These are phyloP conservation scores for Chlorella vulgaris DNA, from an alignment of 139 green algal genomes.

Conservation along the genomic window DNA sequence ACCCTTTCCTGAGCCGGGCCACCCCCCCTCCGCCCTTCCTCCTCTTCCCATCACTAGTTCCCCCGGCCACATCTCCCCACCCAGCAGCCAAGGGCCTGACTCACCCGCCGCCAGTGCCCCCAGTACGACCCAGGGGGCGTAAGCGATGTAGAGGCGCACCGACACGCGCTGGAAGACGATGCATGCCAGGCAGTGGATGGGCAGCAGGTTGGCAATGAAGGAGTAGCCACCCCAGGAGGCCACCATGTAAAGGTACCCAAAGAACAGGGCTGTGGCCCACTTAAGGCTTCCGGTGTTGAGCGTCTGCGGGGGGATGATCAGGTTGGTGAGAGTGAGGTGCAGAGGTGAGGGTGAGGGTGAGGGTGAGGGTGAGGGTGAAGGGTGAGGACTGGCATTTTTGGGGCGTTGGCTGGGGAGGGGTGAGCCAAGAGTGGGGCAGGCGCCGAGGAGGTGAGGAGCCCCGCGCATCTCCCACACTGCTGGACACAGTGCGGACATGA, in stretches of 20 bases:
- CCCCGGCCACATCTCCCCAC: background rate
- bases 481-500: no score
- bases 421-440: no score
- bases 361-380: no score
- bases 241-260: constrained; percentile 91
- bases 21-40: background rate
- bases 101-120: constrained; percentile 77
- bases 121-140: constrained; percentile 80
- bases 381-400: no score
- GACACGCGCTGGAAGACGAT: constrained; percentile 73
- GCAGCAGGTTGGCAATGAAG: constrained; percentile 99
- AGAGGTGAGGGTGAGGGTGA: background rate
- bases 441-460: no score
- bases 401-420: no score
- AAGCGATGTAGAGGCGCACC: constrained; percentile 81
- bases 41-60: background rate
- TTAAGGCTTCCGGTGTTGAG: constrained; percentile 87
- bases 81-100: no score
- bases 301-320: constrained; percentile 68
- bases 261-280: constrained; percentile 71
- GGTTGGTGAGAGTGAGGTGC: background rate
- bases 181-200: constrained; percentile 91
- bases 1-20: no score
- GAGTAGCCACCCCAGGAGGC: constrained; percentile 93
- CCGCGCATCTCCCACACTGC: no score